These are phyloP conservation scores for Rubia peregrina DNA, from an alignment of 305 asterid species.

Conservation along the genomic window DNA sequence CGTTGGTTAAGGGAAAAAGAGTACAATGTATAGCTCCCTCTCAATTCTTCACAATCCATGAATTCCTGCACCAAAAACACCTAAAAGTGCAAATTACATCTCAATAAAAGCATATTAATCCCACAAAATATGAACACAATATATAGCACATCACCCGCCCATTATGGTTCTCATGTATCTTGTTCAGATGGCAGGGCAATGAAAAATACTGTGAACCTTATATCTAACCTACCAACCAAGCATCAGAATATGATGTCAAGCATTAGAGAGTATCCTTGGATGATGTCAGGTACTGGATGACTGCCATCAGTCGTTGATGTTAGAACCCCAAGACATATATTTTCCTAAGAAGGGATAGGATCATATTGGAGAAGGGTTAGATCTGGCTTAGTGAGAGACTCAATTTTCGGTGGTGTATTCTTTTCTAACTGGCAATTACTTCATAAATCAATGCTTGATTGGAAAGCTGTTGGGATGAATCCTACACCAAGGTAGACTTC, in stretches of 20 bases:
- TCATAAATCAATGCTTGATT: conserved; percentile 57
- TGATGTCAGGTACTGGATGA: conserved; percentile 93
- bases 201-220: conserved; percentile 55
- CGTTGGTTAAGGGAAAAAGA: too few relatives aligned
- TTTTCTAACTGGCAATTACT: conserved; percentile 84
- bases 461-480: conserved; percentile 94
- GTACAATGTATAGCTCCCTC: too few relatives aligned
- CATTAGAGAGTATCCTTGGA: conserved; percentile 91
- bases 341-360: conserved; percentile 79
- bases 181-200: conserved; percentile 74
- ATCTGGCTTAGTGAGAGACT: conserved; percentile 80
- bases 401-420: conserved; percentile 79
- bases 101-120: too few relatives aligned
- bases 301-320: conserved; percentile 74
- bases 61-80: too few relatives aligned
- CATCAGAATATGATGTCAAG: conserved; percentile 46
- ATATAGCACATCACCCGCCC: background rate
- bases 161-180: conserved; percentile 13
- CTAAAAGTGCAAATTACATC: too few relatives aligned
- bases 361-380: conserved; percentile 87
- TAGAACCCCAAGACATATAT: conserved; percentile 42
- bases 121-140: too few relatives aligned
- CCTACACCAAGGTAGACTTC: conserved; percentile 61
- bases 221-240: conserved; percentile 60
- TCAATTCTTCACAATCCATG: too few relatives aligned